Evolutionary conservation across 1,139 yeast species (phyloP).

Genomic region (Blastobotrys raffinosifermentans): DNA sequence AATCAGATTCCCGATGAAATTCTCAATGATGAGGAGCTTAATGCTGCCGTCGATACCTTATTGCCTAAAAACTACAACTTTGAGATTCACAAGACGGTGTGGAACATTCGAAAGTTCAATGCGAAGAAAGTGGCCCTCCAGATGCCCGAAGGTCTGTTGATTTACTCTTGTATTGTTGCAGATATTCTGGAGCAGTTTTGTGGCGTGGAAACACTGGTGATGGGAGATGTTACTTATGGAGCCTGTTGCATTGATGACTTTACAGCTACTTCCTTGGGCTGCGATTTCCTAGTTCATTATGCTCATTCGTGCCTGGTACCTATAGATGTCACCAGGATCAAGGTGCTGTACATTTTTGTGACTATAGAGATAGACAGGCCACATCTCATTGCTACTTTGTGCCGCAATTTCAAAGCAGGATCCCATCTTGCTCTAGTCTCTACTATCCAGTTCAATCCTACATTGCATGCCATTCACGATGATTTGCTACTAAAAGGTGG

Average conservation of each 20-base stretch:
- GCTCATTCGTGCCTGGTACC: conserved; percentile 98
- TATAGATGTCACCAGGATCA: conserved; percentile 81
- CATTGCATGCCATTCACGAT: conserved; percentile 72
- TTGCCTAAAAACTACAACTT: conserved; percentile 90
- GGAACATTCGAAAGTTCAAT: conserved; percentile 72
- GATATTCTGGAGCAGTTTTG: conserved; percentile 93
- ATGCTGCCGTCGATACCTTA: conserved; percentile 62
- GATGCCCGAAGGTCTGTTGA: conserved; percentile 94
- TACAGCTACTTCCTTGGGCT: conserved; percentile 86
- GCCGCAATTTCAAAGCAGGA: conserved; percentile 61
- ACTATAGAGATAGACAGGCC: conserved; percentile 82
- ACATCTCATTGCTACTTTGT: conserved; percentile 72
- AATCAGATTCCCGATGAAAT: conserved; percentile 92
- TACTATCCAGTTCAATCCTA: conserved; percentile 94
- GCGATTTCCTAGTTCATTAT: conserved; percentile 92
- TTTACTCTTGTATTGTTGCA: conserved; percentile 78
- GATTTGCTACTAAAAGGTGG: conserved; percentile 36
- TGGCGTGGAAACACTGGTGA: conserved; percentile 76
- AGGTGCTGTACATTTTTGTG: conserved; percentile 90
- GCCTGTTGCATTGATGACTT: conserved; percentile 98
- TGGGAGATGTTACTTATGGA: conserved; percentile 99
- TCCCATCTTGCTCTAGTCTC: conserved; percentile 75
- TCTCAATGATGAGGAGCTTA: conserved; percentile 67
- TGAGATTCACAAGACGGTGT: conserved; percentile 91
- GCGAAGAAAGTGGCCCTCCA: conserved; percentile 86